Base-by-base conservation (phyloP, 2,329 filamentous ascomycete genomes). In the Scytalidium lignicola region DNA sequence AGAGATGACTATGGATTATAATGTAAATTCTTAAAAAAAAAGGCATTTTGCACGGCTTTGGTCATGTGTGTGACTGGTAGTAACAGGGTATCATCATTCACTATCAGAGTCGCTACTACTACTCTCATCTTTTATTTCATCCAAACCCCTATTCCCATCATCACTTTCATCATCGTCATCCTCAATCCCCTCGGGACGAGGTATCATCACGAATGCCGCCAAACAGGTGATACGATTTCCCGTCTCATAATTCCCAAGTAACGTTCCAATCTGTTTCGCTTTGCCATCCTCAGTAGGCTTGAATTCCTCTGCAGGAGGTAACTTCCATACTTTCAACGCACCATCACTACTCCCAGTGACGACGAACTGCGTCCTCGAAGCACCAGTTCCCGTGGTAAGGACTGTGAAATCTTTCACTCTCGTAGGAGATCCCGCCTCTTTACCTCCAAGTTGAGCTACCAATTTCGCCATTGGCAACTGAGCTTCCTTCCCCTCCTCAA, bases 351-450 rank as follows among this genome's bases (percentile, higher is more conserved):
- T 85, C 6, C 80, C 90, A 6, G 89, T 83, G 4, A 89, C 74
- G 40, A 95, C 67, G 52, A 86, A 72, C 50, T 76, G 76, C 53
- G 63, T 70, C 60, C 59, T 67, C 58, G 49, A 67, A 61, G 50
- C 61, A 40, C 66, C 61, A 37, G 70, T 45, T 68, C 62, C 51
- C 17, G 62, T 49, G 2, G 75, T 51, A 12, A 67, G 63, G 23
- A 92, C 71, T 37, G 83, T 79, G 66, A 97, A 96, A 63, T 96
- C 91, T 71, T 97, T 99, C 66, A 97, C 83, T 46, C 93, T 82
- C 66, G 44, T 93, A 60, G 28, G 90, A 70, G 51, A 83, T 0
- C 83, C 85, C 2, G 75, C 77, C 23, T 79, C 75, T 56, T 80
- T 82, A 12, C 91, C 91, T 39, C 91, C 92, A 10, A 97, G 65